A percentile compares a stretch with the other conserved stretches of the same genome.
Conservation (phyloP, 2,329 filamentous ascomycete species). For the Dothistroma pini region DNA sequence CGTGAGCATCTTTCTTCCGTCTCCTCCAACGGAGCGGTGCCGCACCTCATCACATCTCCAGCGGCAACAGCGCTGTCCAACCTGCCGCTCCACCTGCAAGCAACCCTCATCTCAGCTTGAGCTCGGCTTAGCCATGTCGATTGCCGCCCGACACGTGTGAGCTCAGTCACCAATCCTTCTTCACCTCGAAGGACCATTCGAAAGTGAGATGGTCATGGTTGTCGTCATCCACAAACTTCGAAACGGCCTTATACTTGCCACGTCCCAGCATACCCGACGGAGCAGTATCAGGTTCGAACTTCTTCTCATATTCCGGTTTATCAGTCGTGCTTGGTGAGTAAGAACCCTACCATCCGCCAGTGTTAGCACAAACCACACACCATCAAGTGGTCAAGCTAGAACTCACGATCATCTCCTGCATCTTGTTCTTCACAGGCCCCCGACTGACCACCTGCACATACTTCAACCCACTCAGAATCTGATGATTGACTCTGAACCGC, state of each 20-base stretch:
- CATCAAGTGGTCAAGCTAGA: background rate
- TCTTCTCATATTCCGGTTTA: slow-evolving; percentile 81
- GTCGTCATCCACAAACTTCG: slow-evolving; percentile 94
- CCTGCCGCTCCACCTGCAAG: background rate
- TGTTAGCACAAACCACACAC: background rate
- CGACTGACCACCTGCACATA: slow-evolving; percentile 94
- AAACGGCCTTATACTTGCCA: slow-evolving; percentile 84
- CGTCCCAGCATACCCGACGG: slow-evolving; percentile 86
- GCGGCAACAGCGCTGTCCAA: background rate
- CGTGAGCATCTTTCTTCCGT: background rate
- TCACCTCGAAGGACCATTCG: slow-evolving; percentile 94
- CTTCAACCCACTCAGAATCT: slow-evolving; percentile 91
- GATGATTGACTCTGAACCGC: slow-evolving; percentile 91
- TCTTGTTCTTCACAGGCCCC: slow-evolving; percentile 84
- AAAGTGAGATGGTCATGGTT: slow-evolving; percentile 86
- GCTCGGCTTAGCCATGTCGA: too few species aligned
- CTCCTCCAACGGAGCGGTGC: background rate
- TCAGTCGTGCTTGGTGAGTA: slow-evolving; percentile 91
- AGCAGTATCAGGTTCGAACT: slow-evolving; percentile 88
- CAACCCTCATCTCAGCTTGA: background rate
- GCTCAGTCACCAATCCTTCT: slow-evolving; percentile 81
- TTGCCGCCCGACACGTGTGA: too few species aligned
- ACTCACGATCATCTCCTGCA: slow-evolving; percentile 95
- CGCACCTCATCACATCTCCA: background rate
- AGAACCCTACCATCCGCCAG: slow-evolving; percentile 60